Evolutionary conservation across 2,329 filamentous ascomycete genomes (phyloP).

Genomic region (Paecilomyces sp.): DNA sequence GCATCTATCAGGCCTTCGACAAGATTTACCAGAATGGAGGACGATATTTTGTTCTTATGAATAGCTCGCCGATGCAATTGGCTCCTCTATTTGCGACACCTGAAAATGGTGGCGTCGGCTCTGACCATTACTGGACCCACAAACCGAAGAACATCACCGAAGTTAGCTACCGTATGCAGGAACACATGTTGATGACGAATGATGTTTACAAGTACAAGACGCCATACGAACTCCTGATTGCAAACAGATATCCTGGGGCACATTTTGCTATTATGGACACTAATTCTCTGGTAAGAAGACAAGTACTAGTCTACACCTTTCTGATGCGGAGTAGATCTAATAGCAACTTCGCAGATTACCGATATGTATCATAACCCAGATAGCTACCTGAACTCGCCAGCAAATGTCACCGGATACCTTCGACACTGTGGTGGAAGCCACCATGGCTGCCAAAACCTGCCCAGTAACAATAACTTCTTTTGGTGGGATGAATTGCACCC

Average conservation of each 20-base stretch:
- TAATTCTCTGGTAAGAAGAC: constrained; percentile 46
- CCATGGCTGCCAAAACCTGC: constrained; percentile 32
- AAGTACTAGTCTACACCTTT: background rate
- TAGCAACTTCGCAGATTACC: constrained; percentile 36
- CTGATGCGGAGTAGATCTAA: constrained; percentile 1
- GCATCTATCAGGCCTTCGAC: constrained; percentile 59
- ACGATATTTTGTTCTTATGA: constrained; percentile 65
- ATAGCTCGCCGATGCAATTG: constrained; percentile 60
- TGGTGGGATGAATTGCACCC: constrained; percentile 71
- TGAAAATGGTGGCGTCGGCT: constrained; percentile 36
- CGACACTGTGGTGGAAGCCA: constrained; percentile 45
- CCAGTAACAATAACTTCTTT: constrained; percentile 54
- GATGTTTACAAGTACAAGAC: constrained; percentile 46
- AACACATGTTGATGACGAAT: constrained; percentile 46
- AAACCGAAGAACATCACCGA: constrained; percentile 44
- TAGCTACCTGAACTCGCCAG: constrained; percentile 55
- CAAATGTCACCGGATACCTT: constrained; percentile 55
- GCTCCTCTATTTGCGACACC: constrained; percentile 58
- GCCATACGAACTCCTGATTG: constrained; percentile 38
- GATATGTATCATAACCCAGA: constrained; percentile 59
- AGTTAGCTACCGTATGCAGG: constrained; percentile 45
- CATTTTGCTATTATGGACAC: constrained; percentile 62
- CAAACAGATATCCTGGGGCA: constrained; percentile 45
- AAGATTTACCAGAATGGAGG: constrained; percentile 59
- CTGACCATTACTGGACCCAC: constrained; percentile 41